Conservation (phyloP, 78 protist species). For the Tieghemostelium lacteum region DNA sequence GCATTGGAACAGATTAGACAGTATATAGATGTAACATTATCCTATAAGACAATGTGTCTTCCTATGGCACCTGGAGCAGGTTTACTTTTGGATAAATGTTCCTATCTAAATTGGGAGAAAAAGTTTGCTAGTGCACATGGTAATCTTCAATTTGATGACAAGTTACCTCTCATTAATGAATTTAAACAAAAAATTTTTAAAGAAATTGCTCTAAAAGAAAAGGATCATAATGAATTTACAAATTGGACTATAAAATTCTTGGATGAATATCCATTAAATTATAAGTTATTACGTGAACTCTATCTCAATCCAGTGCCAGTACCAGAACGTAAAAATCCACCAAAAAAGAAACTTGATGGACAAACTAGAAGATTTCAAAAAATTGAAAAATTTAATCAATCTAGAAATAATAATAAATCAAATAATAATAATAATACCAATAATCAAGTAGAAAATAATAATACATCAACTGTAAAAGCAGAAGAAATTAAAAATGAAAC, state of each 20-base stretch:
- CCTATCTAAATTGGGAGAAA: constrained; percentile 28
- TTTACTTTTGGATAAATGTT: constrained; percentile 57
- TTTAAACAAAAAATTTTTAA: constrained; percentile 41
- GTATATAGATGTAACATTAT: constrained; percentile 23
- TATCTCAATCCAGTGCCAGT: constrained; percentile 42
- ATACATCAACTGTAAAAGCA: too few relatives aligned
- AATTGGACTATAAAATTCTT: constrained; percentile 15
- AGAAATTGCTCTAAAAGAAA: constrained; percentile 43
- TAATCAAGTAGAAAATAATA: too few relatives aligned
- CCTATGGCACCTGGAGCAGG: constrained; percentile 80
- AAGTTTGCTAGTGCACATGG: constrained; percentile 27
- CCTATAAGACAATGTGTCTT: constrained; percentile 22
- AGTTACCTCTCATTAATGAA: constrained; percentile 6
- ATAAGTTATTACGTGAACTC: background rate
- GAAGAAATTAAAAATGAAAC: too few relatives aligned
- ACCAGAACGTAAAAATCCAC: too few relatives aligned
- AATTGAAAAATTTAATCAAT: background rate
- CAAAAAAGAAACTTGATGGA: background rate
- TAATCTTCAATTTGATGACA: constrained; percentile 14
- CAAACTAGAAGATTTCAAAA: background rate
- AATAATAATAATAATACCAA: too few relatives aligned
- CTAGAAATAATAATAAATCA: too few relatives aligned
- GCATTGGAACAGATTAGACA: constrained; percentile 5
- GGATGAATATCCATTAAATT: constrained; percentile 60
- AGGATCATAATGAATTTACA: constrained; percentile 1